phyloP scores from a whole-genome alignment of 2,329 filamentous ascomycete genomes.

The Coniochaeta prunicola region DNA sequence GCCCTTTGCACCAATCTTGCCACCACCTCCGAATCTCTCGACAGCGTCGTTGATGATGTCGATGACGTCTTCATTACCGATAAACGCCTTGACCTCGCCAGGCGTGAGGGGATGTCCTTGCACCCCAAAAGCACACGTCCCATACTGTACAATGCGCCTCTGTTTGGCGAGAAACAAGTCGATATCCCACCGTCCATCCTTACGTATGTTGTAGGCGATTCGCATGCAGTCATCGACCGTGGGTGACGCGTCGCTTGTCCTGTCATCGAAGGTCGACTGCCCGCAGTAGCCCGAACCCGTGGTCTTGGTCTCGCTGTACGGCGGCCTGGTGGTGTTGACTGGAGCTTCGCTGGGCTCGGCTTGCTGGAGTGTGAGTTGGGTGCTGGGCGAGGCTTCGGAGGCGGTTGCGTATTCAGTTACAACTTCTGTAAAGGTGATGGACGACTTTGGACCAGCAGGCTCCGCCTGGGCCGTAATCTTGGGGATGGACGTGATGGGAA shows the following conservation, averaged over 20 bases:
- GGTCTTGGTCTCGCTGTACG: not conserved
- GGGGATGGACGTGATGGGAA: not conserved
- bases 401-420: not conserved
- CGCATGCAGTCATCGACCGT: constrained; percentile 23
- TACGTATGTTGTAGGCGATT: constrained; percentile 25
- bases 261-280: constrained; percentile 23
- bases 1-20: constrained; percentile 26
- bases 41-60: constrained; percentile 25
- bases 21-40: constrained; percentile 18
- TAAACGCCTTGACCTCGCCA: constrained; percentile 19
- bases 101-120: constrained; percentile 14
- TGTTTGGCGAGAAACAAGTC: constrained; percentile 11
- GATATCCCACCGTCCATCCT: constrained; percentile 10
- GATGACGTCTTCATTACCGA: constrained; percentile 27
- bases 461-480: not conserved
- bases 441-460: not conserved
- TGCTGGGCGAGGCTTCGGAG: not conserved
- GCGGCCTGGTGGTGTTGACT: not conserved
- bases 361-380: not conserved
- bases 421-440: constrained; percentile 21
- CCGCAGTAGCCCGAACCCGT: not conserved
- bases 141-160: constrained; percentile 17
- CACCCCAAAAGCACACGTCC: constrained; percentile 25
- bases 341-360: not conserved
- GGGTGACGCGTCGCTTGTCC: constrained; percentile 25